phyloP scores from a whole-genome alignment of 257 asterid species.

The Plantago major region DNA sequence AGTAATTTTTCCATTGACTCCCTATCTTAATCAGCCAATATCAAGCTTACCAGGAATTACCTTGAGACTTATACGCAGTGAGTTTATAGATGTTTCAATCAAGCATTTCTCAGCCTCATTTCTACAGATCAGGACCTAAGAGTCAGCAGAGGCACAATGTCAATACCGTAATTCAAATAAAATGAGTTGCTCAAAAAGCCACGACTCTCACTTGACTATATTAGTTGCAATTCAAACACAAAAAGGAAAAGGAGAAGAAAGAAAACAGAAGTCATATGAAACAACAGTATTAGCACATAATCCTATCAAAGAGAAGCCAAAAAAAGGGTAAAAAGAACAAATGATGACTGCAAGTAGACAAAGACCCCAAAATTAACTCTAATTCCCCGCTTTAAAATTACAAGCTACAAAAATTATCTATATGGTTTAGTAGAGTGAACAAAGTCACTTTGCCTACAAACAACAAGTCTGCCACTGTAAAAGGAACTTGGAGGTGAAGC shows the following conservation, averaged over 20 bases:
- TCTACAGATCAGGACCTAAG: constrained; percentile 84
- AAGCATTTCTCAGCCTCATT: constrained; percentile 96
- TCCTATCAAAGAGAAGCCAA: not conserved
- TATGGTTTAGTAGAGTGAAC: constrained; percentile 5
- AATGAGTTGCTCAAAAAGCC: constrained; percentile 11
- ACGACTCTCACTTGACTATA: constrained; percentile 5
- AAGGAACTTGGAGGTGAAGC: not conserved
- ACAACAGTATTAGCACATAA: constrained; percentile 8
- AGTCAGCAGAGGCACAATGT: constrained; percentile 24
- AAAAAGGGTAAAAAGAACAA: constrained; percentile 8
- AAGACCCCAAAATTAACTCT: no score
- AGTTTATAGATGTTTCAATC: constrained; percentile 97
- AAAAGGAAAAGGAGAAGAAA: not conserved
- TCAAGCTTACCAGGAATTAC: constrained; percentile 37
- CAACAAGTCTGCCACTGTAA: not conserved
- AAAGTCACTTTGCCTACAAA: not conserved
- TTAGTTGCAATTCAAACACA: constrained; percentile 4
- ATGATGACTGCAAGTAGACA: no score
- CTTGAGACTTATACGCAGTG: constrained; percentile 94
- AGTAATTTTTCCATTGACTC: no score
- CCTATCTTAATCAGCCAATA: not conserved
- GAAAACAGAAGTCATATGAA: constrained; percentile 7
- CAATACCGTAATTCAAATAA: constrained; percentile 15
- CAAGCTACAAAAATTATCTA: not conserved
- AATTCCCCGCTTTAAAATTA: not conserved